Conservation (phyloP, 768 basidiomycete genomes). For the Mycena vitilis region DNA sequence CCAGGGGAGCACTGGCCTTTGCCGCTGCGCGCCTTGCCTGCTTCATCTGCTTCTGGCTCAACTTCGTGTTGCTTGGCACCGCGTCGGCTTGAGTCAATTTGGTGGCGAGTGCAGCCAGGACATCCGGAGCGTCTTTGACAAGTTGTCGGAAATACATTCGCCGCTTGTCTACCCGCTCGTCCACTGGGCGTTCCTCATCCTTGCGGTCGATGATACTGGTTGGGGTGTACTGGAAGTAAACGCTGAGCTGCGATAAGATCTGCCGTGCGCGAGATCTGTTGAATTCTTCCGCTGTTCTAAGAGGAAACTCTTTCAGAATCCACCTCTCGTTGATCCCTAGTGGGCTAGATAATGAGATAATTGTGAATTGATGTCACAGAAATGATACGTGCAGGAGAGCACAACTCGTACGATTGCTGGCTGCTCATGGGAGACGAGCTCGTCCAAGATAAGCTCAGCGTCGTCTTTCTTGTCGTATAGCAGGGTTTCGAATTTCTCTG, state of each 20-base stretch:
- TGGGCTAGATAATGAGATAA: not conserved
- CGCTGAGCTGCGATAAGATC: slow-evolving; percentile 43
- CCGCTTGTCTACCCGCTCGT: slow-evolving; percentile 22
- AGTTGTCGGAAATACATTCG: slow-evolving; percentile 24
- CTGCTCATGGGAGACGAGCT: slow-evolving; percentile 19
- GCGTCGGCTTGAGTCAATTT: slow-evolving; percentile 24
- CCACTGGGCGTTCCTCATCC: slow-evolving; percentile 29
- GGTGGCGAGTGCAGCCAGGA: slow-evolving; percentile 14
- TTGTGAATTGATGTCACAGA: not conserved
- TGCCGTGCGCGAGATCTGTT: slow-evolving; percentile 35
- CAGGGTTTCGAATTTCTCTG: slow-evolving; percentile 42
- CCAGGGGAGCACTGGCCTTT: slow-evolving; percentile 31
- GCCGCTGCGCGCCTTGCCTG: slow-evolving; percentile 29
- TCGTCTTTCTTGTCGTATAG: slow-evolving; percentile 16
- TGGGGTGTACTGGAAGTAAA: slow-evolving; percentile 34
- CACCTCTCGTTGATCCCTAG: slow-evolving; percentile 36
- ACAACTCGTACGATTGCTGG: slow-evolving; percentile 27
- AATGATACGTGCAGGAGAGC: slow-evolving; percentile 24
- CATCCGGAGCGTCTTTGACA: slow-evolving; percentile 32
- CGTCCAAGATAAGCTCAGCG: slow-evolving; percentile 15
- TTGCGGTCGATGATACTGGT: slow-evolving; percentile 17
- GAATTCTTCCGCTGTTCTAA: slow-evolving; percentile 35
- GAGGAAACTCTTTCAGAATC: slow-evolving; percentile 50
- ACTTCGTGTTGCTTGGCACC: slow-evolving; percentile 21
- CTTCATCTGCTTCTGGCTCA: slow-evolving; percentile 45